Base-by-base conservation (phyloP, 164 flowering plant species). In the Macadamia tetraphylla region DNA sequence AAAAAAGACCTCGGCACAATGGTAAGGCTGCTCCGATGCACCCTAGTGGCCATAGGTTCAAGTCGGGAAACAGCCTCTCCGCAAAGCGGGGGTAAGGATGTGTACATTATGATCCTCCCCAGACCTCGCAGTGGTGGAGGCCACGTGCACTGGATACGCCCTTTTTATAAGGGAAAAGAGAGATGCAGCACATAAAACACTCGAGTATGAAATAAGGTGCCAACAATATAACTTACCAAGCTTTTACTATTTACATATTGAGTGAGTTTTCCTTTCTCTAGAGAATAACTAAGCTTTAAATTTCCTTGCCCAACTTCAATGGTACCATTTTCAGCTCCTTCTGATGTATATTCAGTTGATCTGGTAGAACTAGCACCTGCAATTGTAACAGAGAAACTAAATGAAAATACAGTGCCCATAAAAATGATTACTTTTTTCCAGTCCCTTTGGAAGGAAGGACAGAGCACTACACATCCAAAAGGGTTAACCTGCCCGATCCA, bases 301-400 rank as follows among this genome's bases (percentile, higher is more conserved):
- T 73, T 83, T 77, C 98, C 98, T 79, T 82, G 87, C 31, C 95
- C 95, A 77, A 93, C 84, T 81, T 86, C 88, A 42, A 90, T 67
- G 48, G 78, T 83, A 17, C 67, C 60, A 59, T 62, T 71, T 59
- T 61, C 60, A 76, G 42, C 71, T 70, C 77, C 77, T 63, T 79
- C 75, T 63, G 81, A 65, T 35, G 78, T 75, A 63, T 70, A 74
- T 52, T 75, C 65, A 18, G 76, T 69, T 65, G 96, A 82, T 60
- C 74, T 65, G 57, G 74, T 65, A 62, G 91, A 76, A 71, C 80
- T 73, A 64, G 80, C 65, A 71, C 84, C 92, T 91, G 79, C 65
- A 74, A 14, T 62, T 3, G 65, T 49, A 60, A 68, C 42, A 62
- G 32, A 52, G 12, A 29, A 65, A 66, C 57, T 12, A 29, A 17